Percentiles rank a stretch among this genome's conserved stretches.
phyloP scores from a whole-genome alignment of 176 grass and related monocot species.

The Saccharum officinarum region DNA sequence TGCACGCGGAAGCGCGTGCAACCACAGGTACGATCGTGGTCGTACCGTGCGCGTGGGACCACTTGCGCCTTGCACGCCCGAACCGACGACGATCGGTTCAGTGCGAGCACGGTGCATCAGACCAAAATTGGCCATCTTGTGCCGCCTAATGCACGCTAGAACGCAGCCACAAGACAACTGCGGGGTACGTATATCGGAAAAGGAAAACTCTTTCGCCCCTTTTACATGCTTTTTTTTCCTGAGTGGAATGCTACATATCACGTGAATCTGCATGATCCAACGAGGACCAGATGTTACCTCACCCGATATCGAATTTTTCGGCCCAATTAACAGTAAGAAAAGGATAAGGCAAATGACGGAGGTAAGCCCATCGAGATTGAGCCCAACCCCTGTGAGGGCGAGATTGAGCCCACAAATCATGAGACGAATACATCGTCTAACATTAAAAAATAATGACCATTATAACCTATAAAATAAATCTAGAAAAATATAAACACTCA shows the following conservation, averaged over 20 bases:
- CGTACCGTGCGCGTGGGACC: conserved; percentile 12
- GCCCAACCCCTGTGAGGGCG: no score
- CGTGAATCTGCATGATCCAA: not conserved
- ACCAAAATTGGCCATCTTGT: not conserved
- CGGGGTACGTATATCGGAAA: no score
- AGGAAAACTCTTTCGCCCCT: no score
- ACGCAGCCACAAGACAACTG: no score
- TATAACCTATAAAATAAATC: no score
- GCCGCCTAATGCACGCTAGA: no score
- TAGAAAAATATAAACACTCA: no score
- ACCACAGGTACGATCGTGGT: not conserved
- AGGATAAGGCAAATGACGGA: not conserved
- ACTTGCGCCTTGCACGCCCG: not conserved
- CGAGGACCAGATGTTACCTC: not conserved
- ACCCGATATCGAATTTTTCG: not conserved
- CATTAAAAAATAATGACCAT: no score
- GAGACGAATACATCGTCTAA: no score
- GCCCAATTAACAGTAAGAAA: not conserved
- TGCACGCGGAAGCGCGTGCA: conserved; percentile 10
- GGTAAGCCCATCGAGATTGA: not conserved
- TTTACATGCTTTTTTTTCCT: not conserved
- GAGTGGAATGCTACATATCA: not conserved
- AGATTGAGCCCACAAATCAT: no score
- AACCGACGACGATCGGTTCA: not conserved
- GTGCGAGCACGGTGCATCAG: not conserved